A percentile compares a stretch with the other conserved stretches of the same genome.
phyloP scores from a whole-genome alignment of 2,329 filamentous ascomycete species.

The Didymella keratinophila region DNA sequence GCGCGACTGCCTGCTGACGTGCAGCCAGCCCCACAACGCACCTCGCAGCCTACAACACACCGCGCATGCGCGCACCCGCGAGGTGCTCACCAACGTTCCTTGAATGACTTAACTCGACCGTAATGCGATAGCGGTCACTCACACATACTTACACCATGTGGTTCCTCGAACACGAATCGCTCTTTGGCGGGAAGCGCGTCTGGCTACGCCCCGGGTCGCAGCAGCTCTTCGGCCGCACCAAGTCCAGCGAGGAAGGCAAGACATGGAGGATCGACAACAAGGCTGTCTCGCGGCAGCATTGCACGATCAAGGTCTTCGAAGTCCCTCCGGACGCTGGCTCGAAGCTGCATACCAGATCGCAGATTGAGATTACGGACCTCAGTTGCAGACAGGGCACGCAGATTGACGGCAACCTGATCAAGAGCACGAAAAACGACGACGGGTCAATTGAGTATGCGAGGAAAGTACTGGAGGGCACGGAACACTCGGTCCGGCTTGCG shows the following conservation, averaged over 20 bases:
- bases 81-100: neutral
- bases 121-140: slow-evolving; percentile 4
- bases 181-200: slow-evolving; percentile 69
- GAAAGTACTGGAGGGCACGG: slow-evolving; percentile 38
- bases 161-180: slow-evolving; percentile 63
- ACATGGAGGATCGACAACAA: slow-evolving; percentile 74
- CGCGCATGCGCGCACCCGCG: slow-evolving; percentile 1
- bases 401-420: slow-evolving; percentile 74
- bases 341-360: slow-evolving; percentile 70
- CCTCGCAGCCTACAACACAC: slow-evolving; percentile 9
- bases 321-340: slow-evolving; percentile 72
- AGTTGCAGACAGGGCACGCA: slow-evolving; percentile 81
- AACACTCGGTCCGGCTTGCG: slow-evolving; percentile 75
- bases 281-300: slow-evolving; percentile 87
- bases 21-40: slow-evolving; percentile 16
- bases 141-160: slow-evolving; percentile 54
- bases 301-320: slow-evolving; percentile 75
- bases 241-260: slow-evolving; percentile 55
- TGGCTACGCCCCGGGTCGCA: slow-evolving; percentile 88
- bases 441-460: slow-evolving; percentile 37
- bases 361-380: slow-evolving; percentile 77
- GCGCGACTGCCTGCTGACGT: slow-evolving; percentile 17
- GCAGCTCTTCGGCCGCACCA: slow-evolving; percentile 85
- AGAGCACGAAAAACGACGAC: slow-evolving; percentile 62
- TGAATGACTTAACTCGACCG: slow-evolving; percentile 7